These are phyloP conservation scores for Gnomoniopsis sp. DNA, from an alignment of 2,329 filamentous ascomycete genomes.

Conservation along the genomic window DNA sequence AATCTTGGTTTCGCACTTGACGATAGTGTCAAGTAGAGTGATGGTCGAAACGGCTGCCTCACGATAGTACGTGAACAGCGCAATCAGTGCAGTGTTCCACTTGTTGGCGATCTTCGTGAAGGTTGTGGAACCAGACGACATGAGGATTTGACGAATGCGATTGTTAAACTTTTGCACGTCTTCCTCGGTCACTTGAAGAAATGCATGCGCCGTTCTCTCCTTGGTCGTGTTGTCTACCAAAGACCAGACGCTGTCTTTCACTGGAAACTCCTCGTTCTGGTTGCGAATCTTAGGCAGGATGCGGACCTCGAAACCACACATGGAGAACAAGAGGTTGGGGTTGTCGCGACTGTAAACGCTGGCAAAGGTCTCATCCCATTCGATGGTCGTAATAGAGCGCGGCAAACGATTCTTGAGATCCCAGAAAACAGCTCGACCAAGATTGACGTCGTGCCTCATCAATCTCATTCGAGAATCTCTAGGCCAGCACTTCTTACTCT, in stretches of 20 bases:
- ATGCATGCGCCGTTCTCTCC: slow-evolving; percentile 94
- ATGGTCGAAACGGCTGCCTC: slow-evolving; percentile 96
- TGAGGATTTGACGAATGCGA: slow-evolving; percentile 94
- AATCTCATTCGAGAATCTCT: slow-evolving; percentile 95
- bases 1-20: slow-evolving; percentile 99
- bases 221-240: slow-evolving; percentile 95
- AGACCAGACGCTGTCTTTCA: slow-evolving; percentile 98
- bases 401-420: slow-evolving; percentile 96
- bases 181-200: slow-evolving; percentile 95
- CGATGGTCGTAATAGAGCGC: slow-evolving; percentile 91
- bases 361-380: slow-evolving; percentile 98
- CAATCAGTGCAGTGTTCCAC: slow-evolving; percentile 97
- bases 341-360: slow-evolving; percentile 98
- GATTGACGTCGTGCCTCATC: slow-evolving; percentile 98
- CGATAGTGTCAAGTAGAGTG: slow-evolving; percentile 90
- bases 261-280: slow-evolving; percentile 90
- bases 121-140: slow-evolving; percentile 98
- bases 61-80: slow-evolving; percentile 96
- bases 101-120: slow-evolving; percentile 99
- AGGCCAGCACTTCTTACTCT: slow-evolving; percentile 99
- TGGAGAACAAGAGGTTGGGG: slow-evolving; percentile 93
- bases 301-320: slow-evolving; percentile 96
- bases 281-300: slow-evolving; percentile 95
- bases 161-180: slow-evolving; percentile 99
- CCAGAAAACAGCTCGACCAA: slow-evolving; percentile 97